Percentiles rank a stretch among this genome's conserved stretches.
Conservation (phyloP, 1,139 yeast genomes). For the Diutina siamensis region DNA sequence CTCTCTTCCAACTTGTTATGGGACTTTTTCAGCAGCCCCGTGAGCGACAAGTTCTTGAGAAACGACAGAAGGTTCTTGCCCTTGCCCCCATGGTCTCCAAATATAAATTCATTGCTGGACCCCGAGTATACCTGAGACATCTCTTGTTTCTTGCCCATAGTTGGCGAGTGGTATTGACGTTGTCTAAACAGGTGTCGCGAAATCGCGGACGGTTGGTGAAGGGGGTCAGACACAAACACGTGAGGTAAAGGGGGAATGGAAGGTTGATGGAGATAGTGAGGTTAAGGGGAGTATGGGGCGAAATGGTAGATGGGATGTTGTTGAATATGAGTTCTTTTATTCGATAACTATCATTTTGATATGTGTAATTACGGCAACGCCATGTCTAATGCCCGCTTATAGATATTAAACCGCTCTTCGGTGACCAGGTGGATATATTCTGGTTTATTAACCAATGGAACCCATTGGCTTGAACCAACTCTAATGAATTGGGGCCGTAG, state of each 20-base stretch:
- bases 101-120: slow-evolving; percentile 45
- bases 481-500: not conserved
- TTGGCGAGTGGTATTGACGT: not conserved
- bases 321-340: no score
- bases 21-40: slow-evolving; percentile 12
- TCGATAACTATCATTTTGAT: no score
- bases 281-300: no score
- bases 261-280: no score
- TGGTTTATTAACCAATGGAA: not conserved
- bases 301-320: no score
- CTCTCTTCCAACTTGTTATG: slow-evolving; percentile 15
- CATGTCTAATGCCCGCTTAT: not conserved
- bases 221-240: no score
- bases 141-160: slow-evolving; percentile 30
- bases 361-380: not conserved
- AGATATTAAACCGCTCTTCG: not conserved
- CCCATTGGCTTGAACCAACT: not conserved
- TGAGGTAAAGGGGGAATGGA: no score
- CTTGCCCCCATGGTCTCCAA: slow-evolving; percentile 58
- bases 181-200: not conserved
- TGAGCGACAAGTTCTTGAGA: slow-evolving; percentile 36
- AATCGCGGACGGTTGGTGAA: no score
- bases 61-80: slow-evolving; percentile 54
- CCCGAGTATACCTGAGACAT: slow-evolving; percentile 48
- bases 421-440: not conserved